A percentile compares a stretch with the other conserved stretches of the same genome.
Evolutionary conservation across 2,329 filamentous ascomycete genomes (phyloP).

Genomic region (Pezicula radicicola): DNA sequence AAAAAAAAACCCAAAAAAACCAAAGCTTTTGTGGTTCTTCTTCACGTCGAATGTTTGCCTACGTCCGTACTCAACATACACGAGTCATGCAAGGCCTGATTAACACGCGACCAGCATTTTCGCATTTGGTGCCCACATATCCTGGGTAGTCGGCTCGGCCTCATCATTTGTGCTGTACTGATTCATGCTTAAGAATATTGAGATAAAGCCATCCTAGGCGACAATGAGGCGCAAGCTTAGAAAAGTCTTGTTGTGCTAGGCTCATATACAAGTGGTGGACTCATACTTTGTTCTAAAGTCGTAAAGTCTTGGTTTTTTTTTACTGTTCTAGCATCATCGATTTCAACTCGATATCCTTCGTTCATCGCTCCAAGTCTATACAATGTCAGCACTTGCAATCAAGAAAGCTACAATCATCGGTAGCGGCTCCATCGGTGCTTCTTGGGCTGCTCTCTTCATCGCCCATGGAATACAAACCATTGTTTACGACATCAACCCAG

Average conservation of each 20-base stretch:
- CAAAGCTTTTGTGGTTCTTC: too few species aligned
- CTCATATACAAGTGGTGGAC: too few species aligned
- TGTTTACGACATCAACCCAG: conserved; percentile 36
- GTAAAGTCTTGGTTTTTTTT: background rate
- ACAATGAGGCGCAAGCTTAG: too few species aligned
- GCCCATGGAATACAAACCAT: conserved; percentile 35
- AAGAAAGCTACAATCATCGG: conserved; percentile 26
- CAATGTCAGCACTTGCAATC: background rate
- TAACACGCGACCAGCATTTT: background rate
- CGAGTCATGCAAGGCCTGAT: background rate
- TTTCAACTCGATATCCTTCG: background rate
- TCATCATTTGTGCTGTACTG: too few species aligned
- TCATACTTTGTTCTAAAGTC: too few species aligned
- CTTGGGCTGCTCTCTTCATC: conserved; percentile 38
- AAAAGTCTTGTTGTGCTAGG: too few species aligned
- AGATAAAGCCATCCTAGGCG: too few species aligned
- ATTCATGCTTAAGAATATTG: too few species aligned
- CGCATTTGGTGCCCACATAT: background rate
- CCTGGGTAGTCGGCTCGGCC: too few species aligned
- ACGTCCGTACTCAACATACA: background rate
- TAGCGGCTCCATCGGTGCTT: conserved; percentile 36
- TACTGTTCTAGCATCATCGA: too few species aligned
- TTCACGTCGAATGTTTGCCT: too few species aligned
- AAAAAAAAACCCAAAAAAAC: too few species aligned
- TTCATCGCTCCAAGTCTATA: background rate